Evolutionary conservation across 2,329 filamentous ascomycete genomes (phyloP), one percentile per base, ranked within the genome.

Genomic region (Didymella lethalis): DNA sequence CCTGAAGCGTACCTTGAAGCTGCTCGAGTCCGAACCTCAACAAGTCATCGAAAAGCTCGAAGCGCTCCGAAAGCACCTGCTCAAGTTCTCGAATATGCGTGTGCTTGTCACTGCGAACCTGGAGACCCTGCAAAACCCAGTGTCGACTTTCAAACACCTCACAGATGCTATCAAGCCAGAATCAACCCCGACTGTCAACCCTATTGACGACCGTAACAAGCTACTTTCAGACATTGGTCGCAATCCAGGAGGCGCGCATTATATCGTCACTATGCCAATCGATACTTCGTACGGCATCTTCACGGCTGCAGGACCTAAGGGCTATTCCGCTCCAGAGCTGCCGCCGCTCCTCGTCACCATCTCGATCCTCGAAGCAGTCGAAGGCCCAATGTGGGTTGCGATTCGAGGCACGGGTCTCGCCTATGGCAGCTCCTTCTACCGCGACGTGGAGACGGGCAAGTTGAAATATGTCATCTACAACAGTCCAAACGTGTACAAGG

Each of bases 391-490:
- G 31, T 98, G 95, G 94, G 90, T 90, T 63, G 92, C 92, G 0
- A 91, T 98, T 48, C 92, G 95, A 46, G 95, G 95, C 55, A 95
- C 92, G 43, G 95, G 95, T 44, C 88, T 98, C 51, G 95, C 95
- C 0, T 99, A 99, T 73, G 93, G 93, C 52, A 89, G 90, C 0
- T 87, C 85, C 68, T 96, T 98, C 72, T 84, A 84, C 44, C 88
- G 90, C 45, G 90, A 92, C 71, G 81, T 91, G 28, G 92, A 95
- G 70, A 88, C 87, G 1, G 95, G 94, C 2, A 86, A 91, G 48
- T 80, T 97, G 50, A 89, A 91, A 61, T 96, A 96, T 79, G 87
- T 88, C 54, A 89, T 98, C 41, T 97, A 96, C 81, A 90, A 94
- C 26, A 96, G 92, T 0, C 94, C 95, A 0, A 92, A 97, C 64